Percentiles rank a stretch among this genome's conserved stretches.
Conservation (phyloP, 2,329 filamentous ascomycete species). For the Apiospora arundinis region DNA sequence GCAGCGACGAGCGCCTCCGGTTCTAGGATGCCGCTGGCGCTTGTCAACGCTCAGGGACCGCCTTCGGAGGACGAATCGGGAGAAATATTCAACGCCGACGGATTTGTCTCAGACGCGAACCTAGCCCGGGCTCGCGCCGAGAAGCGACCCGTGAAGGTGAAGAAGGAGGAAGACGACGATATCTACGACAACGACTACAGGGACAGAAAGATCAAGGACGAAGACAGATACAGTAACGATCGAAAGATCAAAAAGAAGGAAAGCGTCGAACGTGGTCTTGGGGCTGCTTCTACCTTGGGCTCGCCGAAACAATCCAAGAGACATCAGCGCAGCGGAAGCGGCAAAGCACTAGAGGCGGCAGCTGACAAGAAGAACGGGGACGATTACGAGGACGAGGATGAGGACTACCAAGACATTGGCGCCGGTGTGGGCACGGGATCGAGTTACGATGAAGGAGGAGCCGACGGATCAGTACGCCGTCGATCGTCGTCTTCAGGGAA, state of each 20-base stretch:
- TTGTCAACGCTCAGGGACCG: neutral
- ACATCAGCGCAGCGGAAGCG: constrained; percentile 15
- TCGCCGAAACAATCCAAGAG: constrained; percentile 17
- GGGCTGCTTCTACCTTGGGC: neutral
- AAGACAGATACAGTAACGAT: neutral
- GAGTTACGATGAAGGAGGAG: neutral
- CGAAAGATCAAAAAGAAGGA: constrained; percentile 18
- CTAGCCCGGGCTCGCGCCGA: neutral
- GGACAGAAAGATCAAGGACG: constrained; percentile 20
- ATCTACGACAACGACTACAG: neutral
- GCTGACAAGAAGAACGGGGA: neutral
- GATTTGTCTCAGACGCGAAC: neutral
- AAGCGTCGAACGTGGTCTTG: constrained; percentile 20
- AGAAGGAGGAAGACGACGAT: too few species aligned
- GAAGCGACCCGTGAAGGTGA: neutral
- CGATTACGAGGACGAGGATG: neutral
- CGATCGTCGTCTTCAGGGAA: neutral
- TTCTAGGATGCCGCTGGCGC: neutral
- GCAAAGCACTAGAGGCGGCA: neutral
- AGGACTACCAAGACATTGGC: neutral
- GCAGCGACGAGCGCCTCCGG: neutral
- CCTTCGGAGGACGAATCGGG: constrained; percentile 2
- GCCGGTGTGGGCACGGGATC: neutral
- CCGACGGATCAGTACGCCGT: neutral
- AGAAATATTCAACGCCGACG: neutral